Conservation (phyloP, 306 rosid species). For the Castanopsis chinensis region DNA sequence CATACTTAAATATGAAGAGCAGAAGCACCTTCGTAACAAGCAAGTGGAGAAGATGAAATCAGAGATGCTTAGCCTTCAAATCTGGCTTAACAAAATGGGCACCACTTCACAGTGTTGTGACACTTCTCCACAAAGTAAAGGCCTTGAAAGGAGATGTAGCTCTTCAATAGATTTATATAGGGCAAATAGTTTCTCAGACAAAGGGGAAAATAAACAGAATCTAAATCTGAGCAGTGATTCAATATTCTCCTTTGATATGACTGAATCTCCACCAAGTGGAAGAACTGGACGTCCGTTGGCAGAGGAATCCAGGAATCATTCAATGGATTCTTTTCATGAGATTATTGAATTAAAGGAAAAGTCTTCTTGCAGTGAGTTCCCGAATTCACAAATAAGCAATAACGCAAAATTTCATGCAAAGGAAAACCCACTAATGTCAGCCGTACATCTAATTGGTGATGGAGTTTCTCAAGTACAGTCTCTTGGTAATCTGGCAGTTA, state of each 20-base stretch:
- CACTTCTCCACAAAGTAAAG: slow-evolving; percentile 56
- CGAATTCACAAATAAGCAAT: slow-evolving; percentile 46
- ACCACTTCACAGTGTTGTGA: slow-evolving; percentile 47
- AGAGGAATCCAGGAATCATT: slow-evolving; percentile 46
- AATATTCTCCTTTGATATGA: slow-evolving; percentile 43
- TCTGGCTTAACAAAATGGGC: slow-evolving; percentile 69
- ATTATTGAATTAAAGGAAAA: slow-evolving; percentile 46
- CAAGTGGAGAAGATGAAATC: slow-evolving; percentile 98
- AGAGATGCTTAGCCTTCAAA: slow-evolving; percentile 93
- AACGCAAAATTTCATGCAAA: slow-evolving; percentile 46
- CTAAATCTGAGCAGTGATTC: slow-evolving; percentile 46
- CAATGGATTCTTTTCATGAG: slow-evolving; percentile 49
- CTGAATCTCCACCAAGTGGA: slow-evolving; percentile 42
- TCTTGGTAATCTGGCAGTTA: slow-evolving; percentile 94
- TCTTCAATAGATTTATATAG: slow-evolving; percentile 46
- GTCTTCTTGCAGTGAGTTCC: slow-evolving; percentile 1
- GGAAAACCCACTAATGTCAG: slow-evolving; percentile 77
- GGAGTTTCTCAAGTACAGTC: slow-evolving; percentile 95
- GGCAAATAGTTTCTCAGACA: slow-evolving; percentile 45
- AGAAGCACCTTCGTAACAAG: slow-evolving; percentile 70
- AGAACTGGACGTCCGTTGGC: slow-evolving; percentile 44
- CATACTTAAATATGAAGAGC: slow-evolving; percentile 78
- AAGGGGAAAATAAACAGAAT: slow-evolving; percentile 47
- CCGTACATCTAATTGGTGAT: slow-evolving; percentile 88
- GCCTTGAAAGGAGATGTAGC: slow-evolving; percentile 66